phyloP scores from a whole-genome alignment of 1,284 basidiomycete species.

The Sporisorium reilianum region DNA sequence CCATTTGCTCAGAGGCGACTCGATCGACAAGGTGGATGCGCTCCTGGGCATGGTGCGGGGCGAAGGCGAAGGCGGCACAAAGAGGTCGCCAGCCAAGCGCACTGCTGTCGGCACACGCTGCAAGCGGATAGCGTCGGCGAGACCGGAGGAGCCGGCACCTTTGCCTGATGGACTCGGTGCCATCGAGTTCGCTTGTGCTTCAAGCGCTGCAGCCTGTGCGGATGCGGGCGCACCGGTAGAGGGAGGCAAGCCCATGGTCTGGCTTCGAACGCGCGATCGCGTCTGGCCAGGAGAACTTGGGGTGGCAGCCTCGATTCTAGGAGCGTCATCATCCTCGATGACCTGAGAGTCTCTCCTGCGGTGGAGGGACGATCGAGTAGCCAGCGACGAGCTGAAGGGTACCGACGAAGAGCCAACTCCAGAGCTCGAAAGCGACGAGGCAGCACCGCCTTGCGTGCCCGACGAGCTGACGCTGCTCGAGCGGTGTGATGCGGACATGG shows the following conservation, averaged over 20 bases:
- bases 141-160: constrained; percentile 13
- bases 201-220: constrained; percentile 12
- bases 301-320: constrained; percentile 10
- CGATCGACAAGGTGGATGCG: constrained; percentile 41
- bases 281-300: constrained; percentile 28
- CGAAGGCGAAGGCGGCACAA: constrained; percentile 46
- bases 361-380: constrained; percentile 12
- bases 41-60: constrained; percentile 43
- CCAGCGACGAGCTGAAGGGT: constrained; percentile 26
- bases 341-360: constrained; percentile 37
- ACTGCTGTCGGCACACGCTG: constrained; percentile 73
- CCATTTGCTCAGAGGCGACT: constrained; percentile 39
- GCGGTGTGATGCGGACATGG: constrained; percentile 31
- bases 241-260: constrained; percentile 47
- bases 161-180: constrained; percentile 36
- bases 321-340: constrained; percentile 31
- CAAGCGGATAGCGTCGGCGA: constrained; percentile 71
- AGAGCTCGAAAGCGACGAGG: constrained; percentile 36
- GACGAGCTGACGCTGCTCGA: constrained; percentile 49
- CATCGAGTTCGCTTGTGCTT: constrained; percentile 16
- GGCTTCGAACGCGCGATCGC: constrained; percentile 56
- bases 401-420: constrained; percentile 35
- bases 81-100: constrained; percentile 72
- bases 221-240: constrained; percentile 10
- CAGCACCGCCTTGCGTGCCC: constrained; percentile 37